Evolutionary conservation across 352 stramenopile genomes (phyloP), one percentile per base, ranked within the genome.

Genomic region (Phytophthora tubulina): DNA sequence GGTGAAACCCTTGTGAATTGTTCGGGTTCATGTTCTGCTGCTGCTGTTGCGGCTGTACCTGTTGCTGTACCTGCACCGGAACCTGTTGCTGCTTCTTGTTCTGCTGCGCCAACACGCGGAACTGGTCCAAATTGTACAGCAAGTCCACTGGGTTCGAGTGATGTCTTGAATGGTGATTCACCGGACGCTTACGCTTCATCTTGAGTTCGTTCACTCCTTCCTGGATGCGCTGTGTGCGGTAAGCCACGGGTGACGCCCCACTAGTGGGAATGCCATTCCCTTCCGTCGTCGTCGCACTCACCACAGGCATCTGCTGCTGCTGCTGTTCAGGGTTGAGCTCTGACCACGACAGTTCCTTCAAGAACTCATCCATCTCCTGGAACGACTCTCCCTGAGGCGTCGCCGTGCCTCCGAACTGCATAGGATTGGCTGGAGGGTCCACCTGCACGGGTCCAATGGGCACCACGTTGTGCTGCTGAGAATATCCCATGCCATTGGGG

Each of bases 121-220:
- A 90, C 57, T 92, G 84, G 63, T 93, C 86, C 36, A 93, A 57
- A 48, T 93, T 93, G 61, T 93, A 80, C 15, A 93, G 78, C 63
- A 93, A 39, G 51, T 91, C 84, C n/a, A 93, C 85, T 6, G 86
- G 86, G 60, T 92, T 94, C 55, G 86, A 92, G 78, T 91, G 84
- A 62, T 89, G 80, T 3, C 86, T 80, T 58, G 76, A 71, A 67
- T 94, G 86, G 54, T 86, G 75, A 51, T 63, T 78, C 21, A 73
- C 64, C 0, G 86, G 79, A 6, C 86, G 84, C 55, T 94, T 94
- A 44, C 85, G 86, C 65, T 94, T 94, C 85, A 94, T 92, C 69
- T 91, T 89, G 67, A 90, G 78, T 64, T 89, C 82, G 14, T 91
- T 88, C 38, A 91, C 73, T 50, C 80, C 83, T 30, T 84, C 81